Evolutionary conservation across 805 yeast genomes (phyloP).

Genomic region (Jamesozyma rosinii): DNA sequence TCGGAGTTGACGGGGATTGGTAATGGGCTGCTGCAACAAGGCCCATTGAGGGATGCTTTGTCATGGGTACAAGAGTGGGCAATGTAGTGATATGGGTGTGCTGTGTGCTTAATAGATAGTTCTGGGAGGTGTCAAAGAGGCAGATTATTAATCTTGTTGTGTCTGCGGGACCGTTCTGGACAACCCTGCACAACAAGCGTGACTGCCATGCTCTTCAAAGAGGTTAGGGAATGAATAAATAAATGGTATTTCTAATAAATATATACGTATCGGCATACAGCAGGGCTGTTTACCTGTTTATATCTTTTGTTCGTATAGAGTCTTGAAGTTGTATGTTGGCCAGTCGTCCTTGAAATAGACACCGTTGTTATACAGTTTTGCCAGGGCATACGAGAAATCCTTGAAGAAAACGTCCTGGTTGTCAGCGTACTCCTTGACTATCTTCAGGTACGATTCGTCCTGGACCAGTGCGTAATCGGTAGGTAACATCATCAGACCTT

Average conservation of each 20-base stretch:
- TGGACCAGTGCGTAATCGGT: constrained; percentile 64
- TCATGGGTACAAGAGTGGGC: no score
- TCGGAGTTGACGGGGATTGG: not conserved
- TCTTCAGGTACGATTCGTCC: constrained; percentile 48
- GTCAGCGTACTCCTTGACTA: constrained; percentile 61
- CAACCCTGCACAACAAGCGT: no score
- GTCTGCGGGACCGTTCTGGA: no score
- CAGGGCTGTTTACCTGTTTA: no score
- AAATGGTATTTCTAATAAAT: no score
- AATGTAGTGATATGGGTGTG: no score
- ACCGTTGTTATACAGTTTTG: constrained; percentile 67
- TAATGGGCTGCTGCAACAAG: no score
- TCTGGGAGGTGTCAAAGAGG: no score
- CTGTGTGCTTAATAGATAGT: no score
- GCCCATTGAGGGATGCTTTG: not conserved
- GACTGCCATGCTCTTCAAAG: no score
- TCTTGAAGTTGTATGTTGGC: constrained; percentile 43
- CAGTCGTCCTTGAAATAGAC: constrained; percentile 46
- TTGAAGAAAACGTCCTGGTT: constrained; percentile 52
- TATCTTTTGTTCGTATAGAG: constrained; percentile 52
- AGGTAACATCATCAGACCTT: constrained; percentile 73
- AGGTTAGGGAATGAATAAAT: not conserved
- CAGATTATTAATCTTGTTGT: no score
- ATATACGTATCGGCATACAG: no score
- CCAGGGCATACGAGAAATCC: constrained; percentile 60